Evolutionary conservation across 2,329 filamentous ascomycete species (phyloP), one percentile per base, ranked within the genome.

Genomic region (Sporothrix schenckii): DNA sequence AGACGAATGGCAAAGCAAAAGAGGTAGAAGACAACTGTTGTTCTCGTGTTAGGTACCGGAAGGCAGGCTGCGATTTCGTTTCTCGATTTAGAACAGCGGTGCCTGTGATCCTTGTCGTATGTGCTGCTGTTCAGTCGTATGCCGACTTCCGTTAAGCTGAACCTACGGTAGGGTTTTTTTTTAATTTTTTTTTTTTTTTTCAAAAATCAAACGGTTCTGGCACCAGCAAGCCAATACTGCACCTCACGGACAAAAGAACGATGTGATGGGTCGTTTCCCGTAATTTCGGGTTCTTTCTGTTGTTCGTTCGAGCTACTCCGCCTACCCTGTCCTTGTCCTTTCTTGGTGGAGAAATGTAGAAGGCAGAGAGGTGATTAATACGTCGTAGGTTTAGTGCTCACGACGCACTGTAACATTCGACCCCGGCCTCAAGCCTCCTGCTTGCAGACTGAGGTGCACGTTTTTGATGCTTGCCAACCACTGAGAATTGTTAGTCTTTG

Each of bases 41-140:
- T 53, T 53, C 52, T 56, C 39, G 66, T 68, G 47, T 30, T 49
- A 34, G 50, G n/a, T 58, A 21, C 50, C 39, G n/a, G 53, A 52
- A 53, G 63, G 27, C 27, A 52, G 47, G 49, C 63, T 66, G 63
- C 41, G 7, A 16, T 47, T 63, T 63, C 34, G 39, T 56, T 9
- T 24, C 24, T 56, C 13, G 24, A 30, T 56, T 30, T 16, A 10
- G 24, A 1, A 24, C 30, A 30, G 24, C 24, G 34, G 11, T 56
- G 24, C 1, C 16, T 56, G 53, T 39, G 27, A 39, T 24, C 56
- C 34, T 39, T 61, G 2, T 53, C 30, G 1, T 13, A 14, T 27
- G 30, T 21, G 60, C 21, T 41, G 58, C 14, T 47, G 11, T 10
- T 54, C 19, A 10, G 47, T 24, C 13, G 7, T 56, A 14, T 27